phyloP scores from a whole-genome alignment of 148 eudicot genomes.

The Polygonum aviculare region DNA sequence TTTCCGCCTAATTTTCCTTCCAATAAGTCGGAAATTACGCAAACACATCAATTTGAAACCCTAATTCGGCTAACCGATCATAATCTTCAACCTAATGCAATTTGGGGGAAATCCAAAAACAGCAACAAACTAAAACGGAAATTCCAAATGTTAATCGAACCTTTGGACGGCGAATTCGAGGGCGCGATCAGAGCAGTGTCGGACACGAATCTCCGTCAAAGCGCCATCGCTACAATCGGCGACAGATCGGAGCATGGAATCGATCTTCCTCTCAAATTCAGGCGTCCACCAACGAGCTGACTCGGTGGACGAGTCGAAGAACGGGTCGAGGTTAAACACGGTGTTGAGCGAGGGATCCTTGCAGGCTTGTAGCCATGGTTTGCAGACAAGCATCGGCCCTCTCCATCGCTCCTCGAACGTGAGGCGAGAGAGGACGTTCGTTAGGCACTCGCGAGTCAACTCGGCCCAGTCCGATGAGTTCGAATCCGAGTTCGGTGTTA shows the following conservation, averaged over 20 bases:
- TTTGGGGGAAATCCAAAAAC: neutral
- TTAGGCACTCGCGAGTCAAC: slow-evolving; percentile 66
- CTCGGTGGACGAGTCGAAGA: slow-evolving; percentile 54
- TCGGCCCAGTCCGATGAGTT: slow-evolving; percentile 65
- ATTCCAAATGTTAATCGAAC: slow-evolving; percentile 17
- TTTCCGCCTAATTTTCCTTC: neutral
- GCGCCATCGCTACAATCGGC: slow-evolving; percentile 50
- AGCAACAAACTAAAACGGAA: neutral
- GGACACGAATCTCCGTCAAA: slow-evolving; percentile 50
- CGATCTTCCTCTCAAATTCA: slow-evolving; percentile 56
- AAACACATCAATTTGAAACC: neutral
- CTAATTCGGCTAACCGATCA: neutral
- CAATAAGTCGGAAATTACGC: neutral
- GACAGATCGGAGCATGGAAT: slow-evolving; percentile 55
- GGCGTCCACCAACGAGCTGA: slow-evolving; percentile 68
- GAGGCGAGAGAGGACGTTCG: slow-evolving; percentile 68
- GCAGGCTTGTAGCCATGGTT: slow-evolving; percentile 64
- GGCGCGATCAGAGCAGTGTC: slow-evolving; percentile 77
- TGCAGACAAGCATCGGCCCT: slow-evolving; percentile 63
- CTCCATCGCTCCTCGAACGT: slow-evolving; percentile 58
- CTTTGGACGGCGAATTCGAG: slow-evolving; percentile 56
- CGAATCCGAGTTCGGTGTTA: neutral
- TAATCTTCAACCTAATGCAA: neutral
- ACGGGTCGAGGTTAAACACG: slow-evolving; percentile 50
- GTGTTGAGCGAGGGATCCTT: slow-evolving; percentile 59